Percentiles rank a stretch among this genome's conserved stretches.
phyloP scores from a whole-genome alignment of 192 early-diverging fungal species.

The Funneliformis mosseae region DNA sequence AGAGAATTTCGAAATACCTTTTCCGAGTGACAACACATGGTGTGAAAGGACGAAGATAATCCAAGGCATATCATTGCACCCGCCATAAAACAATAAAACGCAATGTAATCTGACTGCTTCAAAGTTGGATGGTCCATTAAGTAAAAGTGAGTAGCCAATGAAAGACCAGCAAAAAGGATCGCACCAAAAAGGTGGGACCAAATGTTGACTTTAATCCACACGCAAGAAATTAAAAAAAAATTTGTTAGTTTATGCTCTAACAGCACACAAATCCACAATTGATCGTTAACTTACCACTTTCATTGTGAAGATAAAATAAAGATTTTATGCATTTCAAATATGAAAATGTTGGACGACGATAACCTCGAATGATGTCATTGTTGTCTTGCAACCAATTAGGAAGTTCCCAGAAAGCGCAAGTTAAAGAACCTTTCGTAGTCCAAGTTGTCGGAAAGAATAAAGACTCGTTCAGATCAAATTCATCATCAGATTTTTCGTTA shows the following conservation, averaged over 20 bases:
- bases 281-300: constrained; percentile 61
- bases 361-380: constrained; percentile 69
- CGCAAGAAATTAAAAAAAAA: background rate
- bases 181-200: constrained; percentile 82
- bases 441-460: background rate
- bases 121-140: constrained; percentile 47
- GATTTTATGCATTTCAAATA: constrained; percentile 75
- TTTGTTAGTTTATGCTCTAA: background rate
- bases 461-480: background rate
- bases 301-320: constrained; percentile 87
- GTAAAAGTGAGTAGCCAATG: constrained; percentile 49
- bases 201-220: constrained; percentile 65
- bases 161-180: constrained; percentile 55
- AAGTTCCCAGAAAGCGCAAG: constrained; percentile 51
- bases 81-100: constrained; percentile 72
- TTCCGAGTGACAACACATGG: constrained; percentile 82
- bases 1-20: constrained; percentile 36
- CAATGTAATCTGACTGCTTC: constrained; percentile 61
- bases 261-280: background rate
- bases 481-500: background rate
- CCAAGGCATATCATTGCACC: constrained; percentile 77
- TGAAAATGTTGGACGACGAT: constrained; percentile 76
- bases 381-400: constrained; percentile 88
- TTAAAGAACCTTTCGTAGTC: background rate
- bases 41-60: constrained; percentile 77